These are phyloP conservation scores for Colletotrichum noveboracense DNA, from an alignment of 2,329 filamentous ascomycete species.

Conservation along the genomic window DNA sequence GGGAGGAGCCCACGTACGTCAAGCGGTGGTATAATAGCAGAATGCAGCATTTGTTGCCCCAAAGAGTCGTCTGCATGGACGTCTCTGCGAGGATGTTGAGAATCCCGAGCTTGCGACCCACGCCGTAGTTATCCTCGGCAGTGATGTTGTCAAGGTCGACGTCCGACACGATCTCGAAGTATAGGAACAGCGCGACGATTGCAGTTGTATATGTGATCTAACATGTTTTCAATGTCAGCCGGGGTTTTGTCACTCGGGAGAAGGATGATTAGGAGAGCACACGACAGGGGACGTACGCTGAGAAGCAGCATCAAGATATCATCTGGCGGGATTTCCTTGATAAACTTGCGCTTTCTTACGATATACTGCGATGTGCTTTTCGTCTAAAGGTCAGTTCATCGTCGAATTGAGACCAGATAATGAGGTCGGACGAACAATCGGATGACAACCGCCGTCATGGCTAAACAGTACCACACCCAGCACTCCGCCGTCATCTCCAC, in stretches of 20 bases:
- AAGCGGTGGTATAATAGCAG: slow-evolving; percentile 10
- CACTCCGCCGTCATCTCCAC: background rate
- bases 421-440: slow-evolving; percentile 3
- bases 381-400: background rate
- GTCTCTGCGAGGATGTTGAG: slow-evolving; percentile 12
- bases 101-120: background rate
- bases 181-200: background rate
- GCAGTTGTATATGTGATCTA: background rate
- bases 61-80: slow-evolving; percentile 16
- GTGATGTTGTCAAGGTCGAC: background rate
- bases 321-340: slow-evolving; percentile 4
- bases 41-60: slow-evolving; percentile 18
- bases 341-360: slow-evolving; percentile 5
- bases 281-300: background rate
- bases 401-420: background rate
- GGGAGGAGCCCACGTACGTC: background rate
- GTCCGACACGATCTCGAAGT: background rate
- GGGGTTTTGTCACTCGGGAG: background rate
- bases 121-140: background rate
- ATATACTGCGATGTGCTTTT: slow-evolving; percentile 7
- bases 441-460: background rate
- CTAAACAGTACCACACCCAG: slow-evolving; percentile 7
- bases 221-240: background rate
- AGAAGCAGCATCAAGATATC: slow-evolving; percentile 10
- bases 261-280: background rate